Percentiles rank a stretch among this genome's conserved stretches.
These are phyloP conservation scores for Radiomyces spectabilis DNA, from an alignment of 192 early-diverging fungal species.

Conservation along the genomic window DNA sequence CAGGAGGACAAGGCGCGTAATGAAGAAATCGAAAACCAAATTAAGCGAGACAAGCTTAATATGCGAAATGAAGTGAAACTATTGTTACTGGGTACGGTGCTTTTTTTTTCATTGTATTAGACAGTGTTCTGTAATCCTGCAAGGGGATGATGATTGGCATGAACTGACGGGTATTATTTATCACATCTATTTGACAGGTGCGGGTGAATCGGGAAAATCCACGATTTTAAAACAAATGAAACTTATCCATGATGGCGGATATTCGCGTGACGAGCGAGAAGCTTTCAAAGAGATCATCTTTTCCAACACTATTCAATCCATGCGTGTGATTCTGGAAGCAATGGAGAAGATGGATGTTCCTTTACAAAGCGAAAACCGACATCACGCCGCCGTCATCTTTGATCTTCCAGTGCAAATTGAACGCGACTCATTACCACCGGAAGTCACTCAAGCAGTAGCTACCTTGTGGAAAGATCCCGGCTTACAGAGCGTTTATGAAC, in stretches of 20 bases:
- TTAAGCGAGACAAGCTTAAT: conserved; percentile 74
- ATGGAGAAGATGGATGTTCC: conserved; percentile 80
- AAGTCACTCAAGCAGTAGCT: conserved; percentile 70
- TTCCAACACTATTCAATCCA: conserved; percentile 89
- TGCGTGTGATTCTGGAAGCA: conserved; percentile 90
- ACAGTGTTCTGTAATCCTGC: too few relatives aligned
- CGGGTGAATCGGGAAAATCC: conserved; percentile 93
- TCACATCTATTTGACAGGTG: conserved; percentile 41
- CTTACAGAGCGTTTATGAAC: conserved; percentile 67
- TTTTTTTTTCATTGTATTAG: too few relatives aligned
- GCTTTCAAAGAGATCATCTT: conserved; percentile 94
- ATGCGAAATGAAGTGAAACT: conserved; percentile 94
- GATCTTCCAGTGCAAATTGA: conserved; percentile 77
- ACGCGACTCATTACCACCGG: conserved; percentile 67
- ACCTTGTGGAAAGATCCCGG: conserved; percentile 78
- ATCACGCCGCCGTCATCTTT: conserved; percentile 63
- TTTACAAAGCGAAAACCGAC: conserved; percentile 43
- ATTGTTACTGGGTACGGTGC: conserved; percentile 83
- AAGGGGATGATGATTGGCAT: too few relatives aligned
- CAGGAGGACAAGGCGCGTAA: conserved; percentile 76
- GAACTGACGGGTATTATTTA: too few relatives aligned
- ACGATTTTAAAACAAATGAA: conserved; percentile 98
- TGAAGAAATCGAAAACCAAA: conserved; percentile 86
- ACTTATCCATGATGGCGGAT: conserved; percentile 91
- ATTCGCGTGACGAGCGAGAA: conserved; percentile 79